These are phyloP conservation scores for Ogataea paradorogensis DNA, from an alignment of 805 yeast genomes.

Conservation along the genomic window DNA sequence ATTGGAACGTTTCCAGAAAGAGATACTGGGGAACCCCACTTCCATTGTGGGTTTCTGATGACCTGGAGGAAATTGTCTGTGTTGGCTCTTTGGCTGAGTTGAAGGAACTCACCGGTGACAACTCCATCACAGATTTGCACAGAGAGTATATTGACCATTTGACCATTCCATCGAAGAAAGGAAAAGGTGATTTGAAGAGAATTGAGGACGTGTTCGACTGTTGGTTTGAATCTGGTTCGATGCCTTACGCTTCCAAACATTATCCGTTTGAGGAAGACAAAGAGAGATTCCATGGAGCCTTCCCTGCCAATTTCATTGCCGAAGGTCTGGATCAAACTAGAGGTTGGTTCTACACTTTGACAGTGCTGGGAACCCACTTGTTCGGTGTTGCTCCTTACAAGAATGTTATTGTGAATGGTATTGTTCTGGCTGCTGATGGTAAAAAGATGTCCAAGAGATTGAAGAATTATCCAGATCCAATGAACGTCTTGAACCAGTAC, in stretches of 20 bases:
- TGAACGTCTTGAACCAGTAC: constrained; percentile 70
- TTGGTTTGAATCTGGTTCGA: constrained; percentile 99
- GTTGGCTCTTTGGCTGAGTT: constrained; percentile 89
- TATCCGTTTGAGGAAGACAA: constrained; percentile 89
- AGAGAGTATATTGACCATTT: constrained; percentile 89
- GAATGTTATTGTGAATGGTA: constrained; percentile 94
- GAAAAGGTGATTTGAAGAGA: constrained; percentile 85
- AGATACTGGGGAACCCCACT: constrained; percentile 99
- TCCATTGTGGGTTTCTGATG: constrained; percentile 97
- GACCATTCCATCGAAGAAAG: constrained; percentile 88
- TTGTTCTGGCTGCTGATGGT: constrained; percentile 96
- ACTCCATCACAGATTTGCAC: constrained; percentile 84
- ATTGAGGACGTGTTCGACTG: constrained; percentile 98
- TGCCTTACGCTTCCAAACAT: constrained; percentile 97
- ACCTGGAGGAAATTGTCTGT: constrained; percentile 88
- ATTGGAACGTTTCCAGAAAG: constrained; percentile 98
- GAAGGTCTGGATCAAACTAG: constrained; percentile 99
- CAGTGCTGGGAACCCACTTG: constrained; percentile 92
- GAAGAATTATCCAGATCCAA: constrained; percentile 97
- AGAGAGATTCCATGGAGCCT: constrained; percentile 65
- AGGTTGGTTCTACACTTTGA: constrained; percentile 98
- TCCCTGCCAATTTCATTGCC: constrained; percentile 97
- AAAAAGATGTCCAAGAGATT: constrained; percentile 98
- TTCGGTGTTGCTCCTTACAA: constrained; percentile 91
- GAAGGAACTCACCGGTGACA: constrained; percentile 76